phyloP scores from a whole-genome alignment of 345 rosid genomes.

The Conringia planisiliqua region DNA sequence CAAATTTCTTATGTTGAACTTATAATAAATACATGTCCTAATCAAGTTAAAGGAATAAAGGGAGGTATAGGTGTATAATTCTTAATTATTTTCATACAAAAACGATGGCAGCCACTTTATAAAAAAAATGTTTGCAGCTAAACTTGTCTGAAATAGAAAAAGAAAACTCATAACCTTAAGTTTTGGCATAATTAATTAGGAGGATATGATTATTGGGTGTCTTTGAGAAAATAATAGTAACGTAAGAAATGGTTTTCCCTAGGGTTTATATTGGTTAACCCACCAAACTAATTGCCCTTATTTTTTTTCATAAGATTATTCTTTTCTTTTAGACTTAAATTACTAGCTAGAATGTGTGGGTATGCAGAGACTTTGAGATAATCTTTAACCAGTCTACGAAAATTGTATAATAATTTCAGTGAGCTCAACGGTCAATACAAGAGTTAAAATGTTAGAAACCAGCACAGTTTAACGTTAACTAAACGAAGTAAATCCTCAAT shows the following conservation, averaged over 20 bases:
- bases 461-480: neutral
- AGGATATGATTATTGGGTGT: neutral
- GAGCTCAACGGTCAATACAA: neutral
- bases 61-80: neutral
- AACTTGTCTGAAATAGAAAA: neutral
- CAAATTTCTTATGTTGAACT: neutral
- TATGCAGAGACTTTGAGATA: neutral
- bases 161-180: neutral
- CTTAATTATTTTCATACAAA: neutral
- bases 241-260: slow-evolving; percentile 19
- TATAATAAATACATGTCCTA: neutral
- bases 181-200: neutral
- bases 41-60: neutral
- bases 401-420: neutral
- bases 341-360: neutral
- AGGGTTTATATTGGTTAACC: slow-evolving; percentile 38
- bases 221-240: slow-evolving; percentile 1
- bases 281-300: slow-evolving; percentile 20
- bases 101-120: neutral
- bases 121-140: neutral
- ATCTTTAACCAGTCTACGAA: neutral
- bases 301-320: neutral
- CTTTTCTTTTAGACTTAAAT: neutral
- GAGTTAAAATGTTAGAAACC: neutral
- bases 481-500: neutral